Evolutionary conservation across 306 rosid genomes (phyloP).

Genomic region (Fragaria vesca): DNA sequence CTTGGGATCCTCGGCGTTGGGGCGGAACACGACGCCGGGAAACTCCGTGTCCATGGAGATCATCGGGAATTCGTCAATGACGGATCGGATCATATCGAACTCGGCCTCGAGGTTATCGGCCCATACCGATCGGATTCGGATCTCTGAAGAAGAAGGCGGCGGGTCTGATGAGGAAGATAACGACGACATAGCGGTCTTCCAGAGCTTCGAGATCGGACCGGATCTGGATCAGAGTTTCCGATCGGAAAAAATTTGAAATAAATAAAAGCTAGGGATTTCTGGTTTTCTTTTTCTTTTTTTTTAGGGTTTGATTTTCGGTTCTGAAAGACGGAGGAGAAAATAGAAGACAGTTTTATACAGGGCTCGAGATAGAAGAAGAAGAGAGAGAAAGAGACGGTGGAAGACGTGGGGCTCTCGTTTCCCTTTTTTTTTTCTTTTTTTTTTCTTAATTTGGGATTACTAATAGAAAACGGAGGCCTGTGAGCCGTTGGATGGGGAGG

Average conservation of each 20-base stretch:
- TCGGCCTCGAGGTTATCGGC: constrained; percentile 49
- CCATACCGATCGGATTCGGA: constrained; percentile 61
- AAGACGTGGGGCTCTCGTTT: background rate
- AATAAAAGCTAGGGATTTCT: background rate
- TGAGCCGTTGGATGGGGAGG: too few relatives aligned
- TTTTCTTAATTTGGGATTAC: too few relatives aligned
- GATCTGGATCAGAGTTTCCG: constrained; percentile 12
- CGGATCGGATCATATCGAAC: constrained; percentile 42
- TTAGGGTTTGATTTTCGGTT: constrained; percentile 14
- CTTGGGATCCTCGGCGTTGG: constrained; percentile 25
- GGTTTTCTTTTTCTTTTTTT: background rate
- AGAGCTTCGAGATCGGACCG: constrained; percentile 8
- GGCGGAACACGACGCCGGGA: constrained; percentile 62
- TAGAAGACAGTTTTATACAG: constrained; percentile 8
- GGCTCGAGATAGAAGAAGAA: background rate
- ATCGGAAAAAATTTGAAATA: background rate
- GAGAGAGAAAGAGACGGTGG: background rate
- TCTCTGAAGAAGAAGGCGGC: constrained; percentile 18
- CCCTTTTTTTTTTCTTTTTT: too few relatives aligned
- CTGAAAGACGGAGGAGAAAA: background rate
- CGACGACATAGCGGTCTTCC: constrained; percentile 30
- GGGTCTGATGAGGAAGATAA: background rate
- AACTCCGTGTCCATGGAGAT: constrained; percentile 83
- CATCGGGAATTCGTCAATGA: constrained; percentile 36
- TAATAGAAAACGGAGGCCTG: too few relatives aligned